phyloP scores from a whole-genome alignment of 768 basidiomycete genomes.

The Sporobolomyces pararoseus region DNA sequence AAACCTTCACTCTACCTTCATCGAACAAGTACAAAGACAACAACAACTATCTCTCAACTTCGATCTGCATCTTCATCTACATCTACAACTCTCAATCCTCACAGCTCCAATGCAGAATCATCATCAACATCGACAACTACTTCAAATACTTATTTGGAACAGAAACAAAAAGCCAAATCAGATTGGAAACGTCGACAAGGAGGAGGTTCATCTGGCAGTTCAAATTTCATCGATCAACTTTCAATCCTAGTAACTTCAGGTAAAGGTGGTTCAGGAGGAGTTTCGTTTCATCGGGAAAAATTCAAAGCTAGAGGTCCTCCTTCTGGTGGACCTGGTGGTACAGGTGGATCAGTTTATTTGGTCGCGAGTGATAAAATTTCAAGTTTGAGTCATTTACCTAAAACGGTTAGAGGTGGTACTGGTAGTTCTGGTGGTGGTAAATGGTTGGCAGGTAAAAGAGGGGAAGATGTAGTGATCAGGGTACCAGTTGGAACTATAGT shows the following conservation, averaged over 20 bases:
- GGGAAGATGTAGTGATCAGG: slow-evolving; percentile 65
- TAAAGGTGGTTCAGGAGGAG: slow-evolving; percentile 83
- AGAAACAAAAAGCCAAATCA: slow-evolving; percentile 25
- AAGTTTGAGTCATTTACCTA: slow-evolving; percentile 68
- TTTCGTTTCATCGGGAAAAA: slow-evolving; percentile 88
- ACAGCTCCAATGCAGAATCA: neutral
- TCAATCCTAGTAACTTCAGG: slow-evolving; percentile 54
- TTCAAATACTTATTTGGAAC: too few species aligned
- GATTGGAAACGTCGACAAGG: slow-evolving; percentile 42
- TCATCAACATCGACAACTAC: neutral
- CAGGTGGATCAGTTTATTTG: slow-evolving; percentile 82
- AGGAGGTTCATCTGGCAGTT: too few species aligned
- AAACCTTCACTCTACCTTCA: too few species aligned
- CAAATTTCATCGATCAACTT: slow-evolving; percentile 38
- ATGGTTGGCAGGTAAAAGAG: slow-evolving; percentile 78
- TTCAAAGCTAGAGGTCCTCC: slow-evolving; percentile 64
- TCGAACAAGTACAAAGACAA: too few species aligned
- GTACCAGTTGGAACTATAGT: slow-evolving; percentile 91
- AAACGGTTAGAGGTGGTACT: slow-evolving; percentile 62
- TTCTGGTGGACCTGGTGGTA: slow-evolving; percentile 87
- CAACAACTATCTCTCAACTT: too few species aligned
- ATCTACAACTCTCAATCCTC: slow-evolving; percentile 9
- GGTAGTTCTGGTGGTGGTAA: slow-evolving; percentile 76
- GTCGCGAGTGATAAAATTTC: slow-evolving; percentile 72
- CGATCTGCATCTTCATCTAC: neutral